Evolutionary conservation across 2,329 filamentous ascomycete species (phyloP).

Genomic region (Trichoderma aggressivum): DNA sequence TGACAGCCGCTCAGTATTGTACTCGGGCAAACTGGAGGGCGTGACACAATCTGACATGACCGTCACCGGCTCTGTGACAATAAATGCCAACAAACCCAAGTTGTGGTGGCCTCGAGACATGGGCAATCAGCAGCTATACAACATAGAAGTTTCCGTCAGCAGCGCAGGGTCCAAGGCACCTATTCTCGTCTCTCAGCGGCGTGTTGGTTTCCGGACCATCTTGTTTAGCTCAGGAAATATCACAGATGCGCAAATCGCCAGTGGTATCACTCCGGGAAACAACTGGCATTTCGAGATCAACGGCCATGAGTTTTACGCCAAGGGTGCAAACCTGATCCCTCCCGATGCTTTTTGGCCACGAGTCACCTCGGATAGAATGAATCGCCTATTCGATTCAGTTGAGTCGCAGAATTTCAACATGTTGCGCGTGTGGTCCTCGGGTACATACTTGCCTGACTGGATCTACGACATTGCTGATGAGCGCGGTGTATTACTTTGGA

Average conservation of each 20-base stretch:
- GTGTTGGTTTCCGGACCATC: slow-evolving; percentile 58
- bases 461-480: slow-evolving; percentile 62
- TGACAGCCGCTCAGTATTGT: slow-evolving; percentile 36
- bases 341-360: slow-evolving; percentile 31
- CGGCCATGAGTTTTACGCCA: slow-evolving; percentile 58
- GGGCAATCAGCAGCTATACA: slow-evolving; percentile 56
- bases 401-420: slow-evolving; percentile 59
- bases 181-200: slow-evolving; percentile 7
- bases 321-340: slow-evolving; percentile 23
- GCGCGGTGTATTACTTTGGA: slow-evolving; percentile 59
- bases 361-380: slow-evolving; percentile 51
- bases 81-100: slow-evolving; percentile 44
- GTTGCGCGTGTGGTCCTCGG: slow-evolving; percentile 60
- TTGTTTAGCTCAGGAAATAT: slow-evolving; percentile 55
- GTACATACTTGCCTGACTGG: slow-evolving; percentile 58
- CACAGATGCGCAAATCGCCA: slow-evolving; percentile 48
- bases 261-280: slow-evolving; percentile 42
- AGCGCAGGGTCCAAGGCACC: slow-evolving; percentile 45
- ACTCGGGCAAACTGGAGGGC: slow-evolving; percentile 33
- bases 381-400: slow-evolving; percentile 46
- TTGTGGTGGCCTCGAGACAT: slow-evolving; percentile 61
- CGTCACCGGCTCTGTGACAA: slow-evolving; percentile 46
- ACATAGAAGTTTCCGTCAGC: slow-evolving; percentile 42
- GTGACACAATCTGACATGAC: slow-evolving; percentile 27
- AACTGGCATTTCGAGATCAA: slow-evolving; percentile 66